These are phyloP conservation scores for Auriscalpium microsporum DNA, from an alignment of 768 basidiomycete species.

Conservation along the genomic window DNA sequence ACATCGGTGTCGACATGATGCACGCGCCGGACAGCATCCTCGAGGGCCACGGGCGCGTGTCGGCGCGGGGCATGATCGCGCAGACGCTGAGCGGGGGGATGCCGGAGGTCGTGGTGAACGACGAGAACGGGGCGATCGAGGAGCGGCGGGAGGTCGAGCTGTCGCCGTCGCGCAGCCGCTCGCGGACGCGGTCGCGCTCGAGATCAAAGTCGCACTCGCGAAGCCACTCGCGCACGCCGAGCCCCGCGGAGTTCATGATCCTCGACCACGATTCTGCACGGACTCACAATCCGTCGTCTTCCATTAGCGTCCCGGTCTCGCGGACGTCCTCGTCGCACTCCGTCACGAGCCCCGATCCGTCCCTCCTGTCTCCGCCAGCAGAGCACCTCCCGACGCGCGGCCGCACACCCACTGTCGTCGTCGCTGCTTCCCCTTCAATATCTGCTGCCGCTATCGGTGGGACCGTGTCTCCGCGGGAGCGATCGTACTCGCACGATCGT, in stretches of 20 bases:
- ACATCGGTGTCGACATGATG: slow-evolving; percentile 5
- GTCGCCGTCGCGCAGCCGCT: slow-evolving; percentile 5
- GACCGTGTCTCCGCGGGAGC: slow-evolving; percentile 22
- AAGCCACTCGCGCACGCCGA: slow-evolving; percentile 15
- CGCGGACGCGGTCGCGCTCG: neutral
- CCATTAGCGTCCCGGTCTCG: slow-evolving; percentile 2
- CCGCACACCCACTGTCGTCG: slow-evolving; percentile 13
- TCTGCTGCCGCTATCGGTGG: slow-evolving; percentile 12
- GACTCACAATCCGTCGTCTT: slow-evolving; percentile 6
- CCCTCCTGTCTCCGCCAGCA: slow-evolving; percentile 11
- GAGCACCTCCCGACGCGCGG: slow-evolving; percentile 14
- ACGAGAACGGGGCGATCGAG: slow-evolving; percentile 9
- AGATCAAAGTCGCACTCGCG: slow-evolving; percentile 8
- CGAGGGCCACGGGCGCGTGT: slow-evolving; percentile 7
- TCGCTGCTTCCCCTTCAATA: neutral
- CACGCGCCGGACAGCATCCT: slow-evolving; percentile 6
- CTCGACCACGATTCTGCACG: neutral
- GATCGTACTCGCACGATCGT: slow-evolving; percentile 18
- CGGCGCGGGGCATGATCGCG: neutral
- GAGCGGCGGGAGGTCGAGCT: slow-evolving; percentile 6
- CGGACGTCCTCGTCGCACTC: slow-evolving; percentile 6
- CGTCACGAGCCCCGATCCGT: slow-evolving; percentile 15
- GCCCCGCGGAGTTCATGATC: slow-evolving; percentile 8
- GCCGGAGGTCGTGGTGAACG: slow-evolving; percentile 16
- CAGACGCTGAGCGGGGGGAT: neutral